A percentile compares a stretch with the other conserved stretches of the same genome.
Conservation (phyloP, 805 yeast genomes). For the Ogataea pignaliae region DNA sequence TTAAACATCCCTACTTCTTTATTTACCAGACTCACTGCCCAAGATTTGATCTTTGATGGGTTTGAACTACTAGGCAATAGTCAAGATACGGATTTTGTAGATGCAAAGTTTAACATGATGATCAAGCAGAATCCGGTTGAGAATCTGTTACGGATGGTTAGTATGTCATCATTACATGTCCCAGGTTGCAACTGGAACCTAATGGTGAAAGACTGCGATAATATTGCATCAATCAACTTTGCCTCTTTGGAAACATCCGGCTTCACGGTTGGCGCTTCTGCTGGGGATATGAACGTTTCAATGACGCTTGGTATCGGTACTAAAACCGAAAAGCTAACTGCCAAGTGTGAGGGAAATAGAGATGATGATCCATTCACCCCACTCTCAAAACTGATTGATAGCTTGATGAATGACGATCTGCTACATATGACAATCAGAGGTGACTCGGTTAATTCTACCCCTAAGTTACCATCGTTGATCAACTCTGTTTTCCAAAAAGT, state of each 20-base stretch:
- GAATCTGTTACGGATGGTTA: slow-evolving; percentile 6
- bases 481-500: slow-evolving; percentile 12
- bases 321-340: slow-evolving; percentile 5
- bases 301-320: slow-evolving; percentile 9
- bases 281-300: slow-evolving; percentile 8
- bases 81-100: slow-evolving; percentile 13
- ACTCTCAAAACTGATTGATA: slow-evolving; percentile 12
- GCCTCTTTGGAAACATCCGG: slow-evolving; percentile 18
- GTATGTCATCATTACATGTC: slow-evolving; percentile 16
- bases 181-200: slow-evolving; percentile 37
- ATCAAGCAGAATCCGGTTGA: slow-evolving; percentile 13
- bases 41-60: slow-evolving; percentile 22
- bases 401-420: slow-evolving; percentile 4
- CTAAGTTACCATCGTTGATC: slow-evolving; percentile 4
- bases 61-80: slow-evolving; percentile 10
- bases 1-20: slow-evolving; percentile 24
- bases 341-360: slow-evolving; percentile 6
- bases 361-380: slow-evolving; percentile 9
- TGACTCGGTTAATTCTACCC: slow-evolving; percentile 2
- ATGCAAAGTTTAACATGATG: slow-evolving; percentile 9
- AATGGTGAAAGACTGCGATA: slow-evolving; percentile 33
- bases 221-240: slow-evolving; percentile 25
- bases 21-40: slow-evolving; percentile 15
- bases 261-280: slow-evolving; percentile 3
- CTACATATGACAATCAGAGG: slow-evolving; percentile 11